Evolutionary conservation across 768 basidiomycete species (phyloP).

Genomic region (Leccinum arenicola): DNA sequence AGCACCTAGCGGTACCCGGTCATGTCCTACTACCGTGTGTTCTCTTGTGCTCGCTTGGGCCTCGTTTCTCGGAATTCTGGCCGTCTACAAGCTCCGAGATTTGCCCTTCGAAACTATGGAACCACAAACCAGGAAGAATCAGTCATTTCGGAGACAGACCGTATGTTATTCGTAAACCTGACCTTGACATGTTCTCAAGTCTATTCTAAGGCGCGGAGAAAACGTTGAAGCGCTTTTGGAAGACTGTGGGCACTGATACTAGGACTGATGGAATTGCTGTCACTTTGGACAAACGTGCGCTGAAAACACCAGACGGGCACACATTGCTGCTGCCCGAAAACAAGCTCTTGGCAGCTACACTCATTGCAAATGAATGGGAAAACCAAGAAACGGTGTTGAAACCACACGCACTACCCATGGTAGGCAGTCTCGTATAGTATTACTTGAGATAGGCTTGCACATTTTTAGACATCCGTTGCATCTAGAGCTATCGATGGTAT

Average conservation of each 20-base stretch:
- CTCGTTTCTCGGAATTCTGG: not conserved
- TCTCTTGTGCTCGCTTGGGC: conserved; percentile 4
- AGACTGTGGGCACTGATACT: conserved; percentile 74
- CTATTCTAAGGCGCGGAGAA: conserved; percentile 70
- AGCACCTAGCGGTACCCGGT: not conserved
- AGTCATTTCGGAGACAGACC: conserved; percentile 59
- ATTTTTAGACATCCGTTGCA: conserved; percentile 77
- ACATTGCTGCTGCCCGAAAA: conserved; percentile 65
- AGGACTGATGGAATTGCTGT: conserved; percentile 53
- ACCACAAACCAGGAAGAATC: conserved; percentile 38
- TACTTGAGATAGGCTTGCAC: conserved; percentile 6
- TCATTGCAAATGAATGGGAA: conserved; percentile 97
- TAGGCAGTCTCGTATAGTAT: conserved; percentile 33
- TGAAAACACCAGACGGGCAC: conserved; percentile 89
- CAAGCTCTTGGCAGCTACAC: conserved; percentile 71
- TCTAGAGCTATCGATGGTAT: conserved; percentile 88
- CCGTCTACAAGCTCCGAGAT: not conserved
- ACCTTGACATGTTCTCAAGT: conserved; percentile 1
- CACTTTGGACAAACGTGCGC: conserved; percentile 75
- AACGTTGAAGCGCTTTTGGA: conserved; percentile 92
- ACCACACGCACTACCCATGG: conserved; percentile 89
- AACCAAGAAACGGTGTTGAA: conserved; percentile 83
- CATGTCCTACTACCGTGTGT: conserved; percentile 13
- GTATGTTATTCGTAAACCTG: conserved; percentile 35
- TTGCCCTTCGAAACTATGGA: conserved; percentile 11